Evolutionary conservation across 495 filamentous ascomycete genomes (phyloP).

Genomic region (Aspergillus indologenus): DNA sequence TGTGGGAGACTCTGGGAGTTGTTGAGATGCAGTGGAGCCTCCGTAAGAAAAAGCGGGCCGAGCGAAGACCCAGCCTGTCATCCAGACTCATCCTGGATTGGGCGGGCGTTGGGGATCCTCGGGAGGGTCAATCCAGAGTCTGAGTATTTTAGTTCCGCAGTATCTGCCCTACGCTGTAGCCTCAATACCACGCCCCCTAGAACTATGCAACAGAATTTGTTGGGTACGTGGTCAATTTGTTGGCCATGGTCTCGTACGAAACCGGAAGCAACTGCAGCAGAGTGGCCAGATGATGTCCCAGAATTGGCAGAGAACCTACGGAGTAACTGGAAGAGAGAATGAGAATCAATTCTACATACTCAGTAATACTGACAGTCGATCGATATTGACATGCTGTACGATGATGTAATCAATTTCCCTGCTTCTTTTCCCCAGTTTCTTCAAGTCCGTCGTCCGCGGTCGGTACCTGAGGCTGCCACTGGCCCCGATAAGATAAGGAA

Average conservation of each 20-base stretch:
- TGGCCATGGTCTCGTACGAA: neutral
- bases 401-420: constrained; percentile 4
- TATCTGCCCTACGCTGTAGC: constrained; percentile 31
- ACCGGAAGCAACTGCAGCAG: constrained; percentile 24
- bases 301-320: too few relatives aligned
- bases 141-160: constrained; percentile 19
- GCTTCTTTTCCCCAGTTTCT: neutral
- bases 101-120: constrained; percentile 24
- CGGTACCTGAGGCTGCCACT: neutral
- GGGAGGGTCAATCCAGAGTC: constrained; percentile 1
- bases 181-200: constrained; percentile 21
- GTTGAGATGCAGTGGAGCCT: constrained; percentile 15
- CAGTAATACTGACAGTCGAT: too few relatives aligned
- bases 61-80: constrained; percentile 12
- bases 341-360: too few relatives aligned
- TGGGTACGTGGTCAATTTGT: constrained; percentile 9
- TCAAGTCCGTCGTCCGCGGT: neutral
- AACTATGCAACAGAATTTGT: constrained; percentile 7
- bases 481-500: neutral
- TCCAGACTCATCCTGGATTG: constrained; percentile 14
- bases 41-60: constrained; percentile 14
- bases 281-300: too few relatives aligned
- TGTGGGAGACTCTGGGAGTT: neutral
- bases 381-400: neutral
- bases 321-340: too few relatives aligned